These are phyloP conservation scores for Tetradesmus lagerheimii DNA, from an alignment of 139 green algal genomes.

Conservation along the genomic window DNA sequence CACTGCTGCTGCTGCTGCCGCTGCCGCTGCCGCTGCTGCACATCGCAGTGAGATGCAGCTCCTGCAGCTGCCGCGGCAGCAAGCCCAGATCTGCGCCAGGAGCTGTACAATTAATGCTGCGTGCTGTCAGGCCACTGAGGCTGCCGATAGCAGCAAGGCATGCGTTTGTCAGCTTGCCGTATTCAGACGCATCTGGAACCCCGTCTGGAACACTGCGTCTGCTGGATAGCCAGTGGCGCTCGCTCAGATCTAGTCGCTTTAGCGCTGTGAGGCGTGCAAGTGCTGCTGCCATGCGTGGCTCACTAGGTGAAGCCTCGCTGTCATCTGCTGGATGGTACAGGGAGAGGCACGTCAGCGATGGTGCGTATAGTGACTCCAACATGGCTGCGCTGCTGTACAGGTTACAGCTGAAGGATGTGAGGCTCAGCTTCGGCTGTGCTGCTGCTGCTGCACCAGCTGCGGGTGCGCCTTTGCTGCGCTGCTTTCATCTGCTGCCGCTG, in stretches of 20 bases:
- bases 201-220: neutral
- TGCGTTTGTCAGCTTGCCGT: neutral
- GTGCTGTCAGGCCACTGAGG: neutral
- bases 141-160: neutral
- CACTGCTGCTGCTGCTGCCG: neutral
- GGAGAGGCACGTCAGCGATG: neutral
- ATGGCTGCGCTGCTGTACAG: neutral
- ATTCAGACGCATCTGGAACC: neutral
- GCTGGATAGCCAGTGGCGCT: neutral
- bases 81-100: neutral
- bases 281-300: neutral
- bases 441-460: neutral
- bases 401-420: neutral
- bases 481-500: no score
- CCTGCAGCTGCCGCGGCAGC: neutral
- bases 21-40: neutral
- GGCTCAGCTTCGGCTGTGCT: neutral
- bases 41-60: neutral
- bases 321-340: neutral
- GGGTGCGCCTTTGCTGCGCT: neutral
- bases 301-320: neutral
- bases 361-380: neutral
- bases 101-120: neutral
- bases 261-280: neutral
- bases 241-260: neutral